Conservation (phyloP, 2,329 filamentous ascomycete genomes). For the Fonsecaea erecta region DNA sequence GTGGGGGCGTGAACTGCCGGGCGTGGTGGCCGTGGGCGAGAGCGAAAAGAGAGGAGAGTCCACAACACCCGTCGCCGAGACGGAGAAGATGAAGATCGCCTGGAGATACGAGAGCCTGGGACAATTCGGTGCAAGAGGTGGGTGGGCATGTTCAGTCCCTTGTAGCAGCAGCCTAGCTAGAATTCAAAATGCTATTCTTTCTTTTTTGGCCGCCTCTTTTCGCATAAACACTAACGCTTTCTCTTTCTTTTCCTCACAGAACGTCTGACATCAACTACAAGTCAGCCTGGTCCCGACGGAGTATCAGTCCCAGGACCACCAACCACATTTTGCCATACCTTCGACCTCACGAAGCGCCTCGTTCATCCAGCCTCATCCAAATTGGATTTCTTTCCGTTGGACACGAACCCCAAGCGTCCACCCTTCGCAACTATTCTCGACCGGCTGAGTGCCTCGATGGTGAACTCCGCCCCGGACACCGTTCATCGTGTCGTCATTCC, state of each 20-base stretch:
- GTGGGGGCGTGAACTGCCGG: slow-evolving; percentile 85
- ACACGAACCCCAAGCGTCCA: slow-evolving; percentile 48
- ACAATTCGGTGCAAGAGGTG: slow-evolving; percentile 71
- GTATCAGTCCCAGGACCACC: slow-evolving; percentile 22
- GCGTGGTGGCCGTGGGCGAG: slow-evolving; percentile 62
- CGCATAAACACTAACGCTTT: slow-evolving; percentile 21
- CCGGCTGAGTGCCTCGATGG: slow-evolving; percentile 57
- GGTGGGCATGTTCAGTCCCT: slow-evolving; percentile 40
- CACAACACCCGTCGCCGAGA: slow-evolving; percentile 41
- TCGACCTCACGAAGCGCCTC: slow-evolving; percentile 72
- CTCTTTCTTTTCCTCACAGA: slow-evolving; percentile 31
- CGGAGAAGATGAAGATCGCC: slow-evolving; percentile 96
- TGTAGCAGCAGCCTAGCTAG: slow-evolving; percentile 33
- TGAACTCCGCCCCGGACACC: slow-evolving; percentile 62
- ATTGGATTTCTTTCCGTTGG: slow-evolving; percentile 58
- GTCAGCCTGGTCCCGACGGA: slow-evolving; percentile 49
- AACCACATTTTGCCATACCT: slow-evolving; percentile 70
- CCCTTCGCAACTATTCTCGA: slow-evolving; percentile 69
- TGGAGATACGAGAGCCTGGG: slow-evolving; percentile 93
- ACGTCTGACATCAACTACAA: slow-evolving; percentile 42
- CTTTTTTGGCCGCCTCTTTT: background rate
- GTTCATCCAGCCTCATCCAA: slow-evolving; percentile 58
- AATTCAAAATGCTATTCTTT: slow-evolving; percentile 29
- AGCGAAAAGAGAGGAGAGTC: slow-evolving; percentile 54
- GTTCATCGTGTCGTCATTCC: slow-evolving; percentile 84